These are phyloP conservation scores for Penstemon newberryi DNA, from an alignment of 257 asterid genomes.

Conservation along the genomic window DNA sequence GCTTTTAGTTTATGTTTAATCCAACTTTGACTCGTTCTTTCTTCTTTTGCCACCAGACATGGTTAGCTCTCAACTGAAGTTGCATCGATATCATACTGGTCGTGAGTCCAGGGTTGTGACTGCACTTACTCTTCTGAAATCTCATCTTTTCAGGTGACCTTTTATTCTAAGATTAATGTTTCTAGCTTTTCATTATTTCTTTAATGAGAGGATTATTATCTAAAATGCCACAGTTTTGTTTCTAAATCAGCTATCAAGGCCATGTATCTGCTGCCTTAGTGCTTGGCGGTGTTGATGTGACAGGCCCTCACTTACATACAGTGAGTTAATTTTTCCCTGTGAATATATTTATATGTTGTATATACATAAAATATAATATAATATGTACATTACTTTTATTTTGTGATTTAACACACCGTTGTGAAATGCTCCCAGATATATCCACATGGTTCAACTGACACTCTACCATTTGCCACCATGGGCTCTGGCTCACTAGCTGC, in stretches of 20 bases:
- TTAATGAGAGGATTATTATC: conserved; percentile 19
- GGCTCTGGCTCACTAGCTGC: conserved; percentile 99
- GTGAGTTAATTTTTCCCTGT: conserved; percentile 48
- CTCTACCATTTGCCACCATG: conserved; percentile 96
- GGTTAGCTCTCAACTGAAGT: conserved; percentile 92
- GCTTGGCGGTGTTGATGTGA: conserved; percentile 91
- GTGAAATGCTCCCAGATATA: conserved; percentile 57
- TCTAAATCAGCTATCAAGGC: conserved; percentile 71
- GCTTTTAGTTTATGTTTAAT: background rate
- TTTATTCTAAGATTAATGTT: conserved; percentile 21
- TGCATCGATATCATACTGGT: conserved; percentile 85
- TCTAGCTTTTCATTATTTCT: conserved; percentile 15
- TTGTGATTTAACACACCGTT: conserved; percentile 19
- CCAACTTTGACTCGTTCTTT: conserved; percentile 6
- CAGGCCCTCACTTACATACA: conserved; percentile 93
- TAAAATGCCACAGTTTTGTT: conserved; percentile 25
- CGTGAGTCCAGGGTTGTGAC: conserved; percentile 95
- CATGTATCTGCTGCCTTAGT: conserved; percentile 92
- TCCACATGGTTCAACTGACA: conserved; percentile 98
- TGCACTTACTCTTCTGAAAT: conserved; percentile 78
- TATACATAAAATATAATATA: too few species aligned
- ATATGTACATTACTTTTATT: background rate
- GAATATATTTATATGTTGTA: background rate
- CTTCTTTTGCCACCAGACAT: conserved; percentile 52
- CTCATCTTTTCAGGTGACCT: conserved; percentile 80